Evolutionary conservation across 2,329 filamentous ascomycete species (phyloP), one percentile per base, ranked within the genome.

Genomic region (Teratosphaeriaceae sp.): DNA sequence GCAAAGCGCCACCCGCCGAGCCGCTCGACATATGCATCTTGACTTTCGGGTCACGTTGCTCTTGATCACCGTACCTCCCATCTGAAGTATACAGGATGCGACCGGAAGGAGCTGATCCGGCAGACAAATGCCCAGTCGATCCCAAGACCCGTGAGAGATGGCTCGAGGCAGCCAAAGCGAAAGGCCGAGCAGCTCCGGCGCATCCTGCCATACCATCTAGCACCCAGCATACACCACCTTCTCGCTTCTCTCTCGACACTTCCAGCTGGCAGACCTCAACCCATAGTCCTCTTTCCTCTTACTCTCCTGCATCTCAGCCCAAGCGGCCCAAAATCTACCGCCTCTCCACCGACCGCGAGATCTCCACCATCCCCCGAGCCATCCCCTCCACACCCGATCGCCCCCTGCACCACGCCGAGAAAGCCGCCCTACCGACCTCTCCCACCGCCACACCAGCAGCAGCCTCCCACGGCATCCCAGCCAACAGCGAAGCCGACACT

Each of bases 81-180:
- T n/a, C 23, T 8, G 29, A 38, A 30, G 38, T 20, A 20, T 20
- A 20, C 45, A 52, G 16, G 12, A 59, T 59, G 56, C 44, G 44
- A 24, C 49, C 56, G n/a, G 51, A 53, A 36, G 52, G 57, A 40
- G 56, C 64, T 42, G 64, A 69, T 51, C 58, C 62, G 33, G 65
- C 65, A 30, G 73, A 73, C 45, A 55, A 59, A 45, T 97, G 92
- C 59, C 92, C 92, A 4, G 88, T 97, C 58, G 89, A 97, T 68
- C 85, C 89, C 68, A 85, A 87, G 58, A 84, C 88, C 40, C 84
- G 92, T 57, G 84, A 88, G 57, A 80, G 84, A 56, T 98, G 90
- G 90, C 76, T 97, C 27, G 73, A 76, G 44, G 80, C 87, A 60
- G 80, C 82, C 30, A 78, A 60, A 68, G 74, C 64, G 59, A 53